Evolutionary conservation across 306 rosid species (phyloP).

Genomic region (Acacia crassicarpa): DNA sequence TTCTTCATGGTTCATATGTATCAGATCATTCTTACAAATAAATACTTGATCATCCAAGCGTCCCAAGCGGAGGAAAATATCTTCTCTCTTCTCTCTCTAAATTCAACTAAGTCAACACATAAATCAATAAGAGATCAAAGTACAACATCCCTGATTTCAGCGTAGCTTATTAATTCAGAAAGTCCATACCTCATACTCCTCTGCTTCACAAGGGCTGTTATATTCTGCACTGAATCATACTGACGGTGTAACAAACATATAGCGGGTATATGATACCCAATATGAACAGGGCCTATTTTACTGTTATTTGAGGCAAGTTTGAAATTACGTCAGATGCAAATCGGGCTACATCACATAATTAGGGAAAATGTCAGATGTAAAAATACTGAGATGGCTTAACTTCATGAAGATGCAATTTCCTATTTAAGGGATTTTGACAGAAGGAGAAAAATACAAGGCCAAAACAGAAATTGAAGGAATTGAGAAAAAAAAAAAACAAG

Average conservation of each 20-base stretch:
- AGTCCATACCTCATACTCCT: not conserved
- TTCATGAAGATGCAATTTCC: not conserved
- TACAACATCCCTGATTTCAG: not conserved
- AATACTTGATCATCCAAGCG: not conserved
- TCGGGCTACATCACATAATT: not conserved
- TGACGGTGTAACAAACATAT: not conserved
- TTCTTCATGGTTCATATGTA: not conserved
- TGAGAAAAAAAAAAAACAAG: not conserved
- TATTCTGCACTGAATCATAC: not conserved
- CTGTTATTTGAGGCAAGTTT: not conserved
- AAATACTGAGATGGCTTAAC: not conserved
- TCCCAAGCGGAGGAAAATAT: not conserved
- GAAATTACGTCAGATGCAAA: not conserved
- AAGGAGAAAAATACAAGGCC: not conserved
- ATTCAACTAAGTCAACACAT: not conserved
- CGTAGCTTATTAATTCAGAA: not conserved
- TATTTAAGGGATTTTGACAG: not conserved
- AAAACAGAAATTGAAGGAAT: not conserved
- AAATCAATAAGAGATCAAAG: not conserved
- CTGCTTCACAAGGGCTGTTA: slow-evolving; percentile 1
- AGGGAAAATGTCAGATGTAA: not conserved
- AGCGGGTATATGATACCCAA: not conserved
- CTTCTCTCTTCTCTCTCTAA: not conserved
- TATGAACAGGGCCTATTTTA: not conserved
- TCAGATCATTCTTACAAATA: not conserved